Evolutionary conservation across 371 early-diverging fungal species (phyloP).

Genomic region (Mortierella sp.): DNA sequence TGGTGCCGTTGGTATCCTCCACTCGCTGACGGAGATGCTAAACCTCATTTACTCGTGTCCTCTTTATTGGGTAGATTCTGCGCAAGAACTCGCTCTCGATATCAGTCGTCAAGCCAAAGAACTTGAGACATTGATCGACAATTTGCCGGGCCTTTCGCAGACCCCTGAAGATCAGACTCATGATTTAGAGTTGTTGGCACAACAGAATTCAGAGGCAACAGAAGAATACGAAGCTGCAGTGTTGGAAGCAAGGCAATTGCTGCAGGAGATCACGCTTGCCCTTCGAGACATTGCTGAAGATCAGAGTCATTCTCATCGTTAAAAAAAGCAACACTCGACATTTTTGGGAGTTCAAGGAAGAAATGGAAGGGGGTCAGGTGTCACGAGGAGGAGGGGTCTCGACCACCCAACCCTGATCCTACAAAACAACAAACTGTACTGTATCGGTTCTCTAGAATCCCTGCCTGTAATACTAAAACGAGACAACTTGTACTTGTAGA

Average conservation of each 20-base stretch:
- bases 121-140: conserved; percentile 75
- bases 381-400: too few species aligned
- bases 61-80: too few species aligned
- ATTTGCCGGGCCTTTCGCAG: conserved; percentile 71
- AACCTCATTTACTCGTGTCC: too few species aligned
- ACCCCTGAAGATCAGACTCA: conserved; percentile 74
- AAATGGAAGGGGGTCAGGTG: too few species aligned
- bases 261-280: conserved; percentile 46
- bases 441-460: too few species aligned
- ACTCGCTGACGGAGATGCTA: too few species aligned
- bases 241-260: conserved; percentile 52
- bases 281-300: conserved; percentile 44
- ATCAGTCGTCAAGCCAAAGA: conserved; percentile 78
- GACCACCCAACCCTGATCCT: too few species aligned
- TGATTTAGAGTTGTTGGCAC: conserved; percentile 39
- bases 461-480: too few species aligned
- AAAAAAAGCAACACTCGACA: conserved; percentile 1
- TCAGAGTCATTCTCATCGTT: conserved; percentile 27
- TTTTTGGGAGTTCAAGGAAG: too few species aligned
- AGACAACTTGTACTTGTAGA: too few species aligned
- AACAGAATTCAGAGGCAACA: conserved; percentile 57
- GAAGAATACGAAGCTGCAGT: conserved; percentile 64
- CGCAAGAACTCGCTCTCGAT: conserved; percentile 71
- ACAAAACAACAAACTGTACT: too few species aligned
- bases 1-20: too few species aligned